Base-by-base conservation (phyloP, 2,329 filamentous ascomycete genomes). In the Trichoderma koningiopsis region DNA sequence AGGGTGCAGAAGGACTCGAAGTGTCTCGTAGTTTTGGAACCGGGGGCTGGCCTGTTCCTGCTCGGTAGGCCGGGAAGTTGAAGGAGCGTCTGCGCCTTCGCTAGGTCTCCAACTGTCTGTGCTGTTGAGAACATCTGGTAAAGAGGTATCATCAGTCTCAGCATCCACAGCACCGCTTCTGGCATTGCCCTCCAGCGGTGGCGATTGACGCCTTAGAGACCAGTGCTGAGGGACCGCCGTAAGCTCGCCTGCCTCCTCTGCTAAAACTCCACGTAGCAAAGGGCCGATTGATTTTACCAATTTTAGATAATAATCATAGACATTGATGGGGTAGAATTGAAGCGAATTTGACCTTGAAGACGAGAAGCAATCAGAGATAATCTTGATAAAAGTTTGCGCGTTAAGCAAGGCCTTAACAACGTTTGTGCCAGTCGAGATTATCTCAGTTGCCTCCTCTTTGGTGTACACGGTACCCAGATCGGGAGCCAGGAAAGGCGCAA, bases 271-370 rank as follows among this genome's bases (percentile, higher is more conserved):
- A 53, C 92, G 88, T 72, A 97, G 86, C 19, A 99, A 82, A 29
- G 89, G 89, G 4, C 93, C 94, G 40, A 98, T 85, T 31, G 89
- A 89, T 71, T 88, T 87, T 29, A 97, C 86, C 47, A 97, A 82
- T n/a, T 84, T 81, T 56, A 88, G 84, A 77, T 97, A 97, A 77
- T 93, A 90, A 77, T 98, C 95, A 37, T 90, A 93, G 27, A 97
- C 86, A 76, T 97, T 97, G 73, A 96, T 87, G 31, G 89, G 86
- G 67, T 88, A 89, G 75, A 97, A 92, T 13, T 91, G 86, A 35
- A 88, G 86, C 11, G 82, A 83, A 63, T 87, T 85, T 31, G 89
- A 87, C 69, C 93, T 86, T 66, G 88, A 87, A 69, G 88, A 88
- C 76, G 88, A 89, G 77, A 92, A 97, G 70, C 91, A 90, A 69